phyloP scores from a whole-genome alignment of 345 rosid genomes.

The Camelina neglecta region DNA sequence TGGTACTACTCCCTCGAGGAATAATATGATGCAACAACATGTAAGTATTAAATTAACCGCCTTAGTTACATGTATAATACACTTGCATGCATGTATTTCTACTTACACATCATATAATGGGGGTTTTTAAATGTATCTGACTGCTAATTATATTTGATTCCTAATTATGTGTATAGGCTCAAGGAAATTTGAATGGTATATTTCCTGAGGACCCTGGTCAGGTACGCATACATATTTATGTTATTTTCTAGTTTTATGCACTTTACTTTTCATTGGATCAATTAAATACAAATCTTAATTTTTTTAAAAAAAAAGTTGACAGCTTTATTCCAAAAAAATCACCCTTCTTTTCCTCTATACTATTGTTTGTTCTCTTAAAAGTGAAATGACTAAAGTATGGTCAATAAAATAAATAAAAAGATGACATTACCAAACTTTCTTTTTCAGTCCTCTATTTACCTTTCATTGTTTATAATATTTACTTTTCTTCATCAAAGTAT shows the following conservation, averaged over 20 bases:
- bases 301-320: not conserved
- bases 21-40: conserved; percentile 58
- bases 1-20: conserved; percentile 44
- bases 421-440: conserved; percentile 47
- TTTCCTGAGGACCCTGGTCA: conserved; percentile 91
- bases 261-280: conserved; percentile 46
- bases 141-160: not conserved
- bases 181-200: conserved; percentile 64
- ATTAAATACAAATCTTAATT: conserved; percentile 21
- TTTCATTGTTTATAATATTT: conserved; percentile 15
- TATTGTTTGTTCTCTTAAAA: conserved; percentile 19
- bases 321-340: conserved; percentile 37
- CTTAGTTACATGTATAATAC: not conserved
- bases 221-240: conserved; percentile 48
- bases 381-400: conserved; percentile 36
- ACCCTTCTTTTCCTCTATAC: not conserved
- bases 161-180: conserved; percentile 50
- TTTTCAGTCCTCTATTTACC: conserved; percentile 5
- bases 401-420: conserved; percentile 43
- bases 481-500: conserved; percentile 23
- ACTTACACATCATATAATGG: not conserved
- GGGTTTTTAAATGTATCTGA: not conserved
- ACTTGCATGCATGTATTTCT: conserved; percentile 14
- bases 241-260: not conserved
- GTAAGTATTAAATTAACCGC: conserved; percentile 52